Evolutionary conservation across 148 eudicot genomes (phyloP), one percentile per base, ranked within the genome.

Genomic region (Diospyros kaki): DNA sequence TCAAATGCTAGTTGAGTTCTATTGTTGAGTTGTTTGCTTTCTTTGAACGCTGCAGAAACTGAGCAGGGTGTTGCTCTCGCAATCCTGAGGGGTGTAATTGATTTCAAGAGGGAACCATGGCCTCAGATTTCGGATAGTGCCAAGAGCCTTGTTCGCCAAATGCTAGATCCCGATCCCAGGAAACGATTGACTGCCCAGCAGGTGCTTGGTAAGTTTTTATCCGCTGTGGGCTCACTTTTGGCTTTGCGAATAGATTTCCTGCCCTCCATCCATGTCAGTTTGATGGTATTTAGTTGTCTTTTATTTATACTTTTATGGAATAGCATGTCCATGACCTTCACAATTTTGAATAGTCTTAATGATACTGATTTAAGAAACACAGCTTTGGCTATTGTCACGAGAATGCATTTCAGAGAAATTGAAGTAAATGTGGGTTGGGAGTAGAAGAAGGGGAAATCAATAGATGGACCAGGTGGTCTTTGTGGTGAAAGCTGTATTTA

Each of bases 31-130:
- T 74, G 46, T 38, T 76, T 69, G 48, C 3, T 53, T 54, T 54
- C 40, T 4, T 28, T 60, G 60, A 39, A 53, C 5, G 71, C 64
- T 80, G 75, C 83, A 92, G 97, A 92, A 81, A 92, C 87, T 68
- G 97, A 92, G 69, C 97, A 92, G 58, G 97, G 97, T 11, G 94
- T 92, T 73, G 97, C 97, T 53, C 68, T 92, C 71, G 91, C 97
- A 2, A 92, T 92, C 38, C 75, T 92, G 68, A 77, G 97, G 44
- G 97, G 97, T 2, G 80, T 75, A 52, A 69, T 92, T 44, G 97
- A 92, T 86, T 92, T 92, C 64, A 88, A 90, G 82, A 86, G 94
- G 81, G 97, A 90, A 62, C 97, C 97, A 9, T 92, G 97, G 97
- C 91, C 97, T 79, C 97, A 90, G 79, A 85, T 92, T 74, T 90